A percentile compares a stretch with the other conserved stretches of the same genome.
phyloP scores from a whole-genome alignment of 2,329 filamentous ascomycete genomes.

The Nigrograna mackinnonii region DNA sequence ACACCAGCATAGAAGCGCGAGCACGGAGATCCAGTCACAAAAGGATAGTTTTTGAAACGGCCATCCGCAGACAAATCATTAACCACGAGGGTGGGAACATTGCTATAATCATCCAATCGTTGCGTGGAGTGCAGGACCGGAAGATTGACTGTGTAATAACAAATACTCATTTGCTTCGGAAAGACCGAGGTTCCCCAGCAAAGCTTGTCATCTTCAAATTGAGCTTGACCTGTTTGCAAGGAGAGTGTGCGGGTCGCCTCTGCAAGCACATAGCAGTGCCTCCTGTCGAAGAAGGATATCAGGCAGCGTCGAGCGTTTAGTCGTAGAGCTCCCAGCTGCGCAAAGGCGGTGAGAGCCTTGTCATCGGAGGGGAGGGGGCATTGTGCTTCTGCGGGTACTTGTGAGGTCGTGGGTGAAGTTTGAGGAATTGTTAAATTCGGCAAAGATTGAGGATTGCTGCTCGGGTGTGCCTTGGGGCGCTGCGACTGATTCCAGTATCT shows the following conservation, averaged over 20 bases:
- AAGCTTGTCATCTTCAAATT: slow-evolving; percentile 29
- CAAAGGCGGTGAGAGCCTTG: slow-evolving; percentile 40
- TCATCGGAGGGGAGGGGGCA: slow-evolving; percentile 28
- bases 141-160: slow-evolving; percentile 36
- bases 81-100: slow-evolving; percentile 32
- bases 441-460: no score
- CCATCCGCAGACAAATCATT: slow-evolving; percentile 36
- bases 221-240: slow-evolving; percentile 27
- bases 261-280: slow-evolving; percentile 39
- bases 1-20: slow-evolving; percentile 61
- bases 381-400: slow-evolving; percentile 7
- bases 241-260: slow-evolving; percentile 37
- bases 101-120: slow-evolving; percentile 17
- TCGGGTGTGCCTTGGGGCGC: slow-evolving; percentile 15
- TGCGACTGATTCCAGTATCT: slow-evolving; percentile 34
- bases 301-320: slow-evolving; percentile 38
- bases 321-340: slow-evolving; percentile 42
- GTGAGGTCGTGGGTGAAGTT: slow-evolving; percentile 14
- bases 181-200: slow-evolving; percentile 37
- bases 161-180: slow-evolving; percentile 36
- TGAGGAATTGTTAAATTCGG: no score
- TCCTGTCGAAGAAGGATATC: slow-evolving; percentile 44
- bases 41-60: slow-evolving; percentile 42
- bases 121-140: slow-evolving; percentile 14
- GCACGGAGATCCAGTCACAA: slow-evolving; percentile 33